A percentile compares a stretch with the other conserved stretches of the same genome.
phyloP scores from a whole-genome alignment of 805 yeast genomes.

The Grigorovia transvaalensis region DNA sequence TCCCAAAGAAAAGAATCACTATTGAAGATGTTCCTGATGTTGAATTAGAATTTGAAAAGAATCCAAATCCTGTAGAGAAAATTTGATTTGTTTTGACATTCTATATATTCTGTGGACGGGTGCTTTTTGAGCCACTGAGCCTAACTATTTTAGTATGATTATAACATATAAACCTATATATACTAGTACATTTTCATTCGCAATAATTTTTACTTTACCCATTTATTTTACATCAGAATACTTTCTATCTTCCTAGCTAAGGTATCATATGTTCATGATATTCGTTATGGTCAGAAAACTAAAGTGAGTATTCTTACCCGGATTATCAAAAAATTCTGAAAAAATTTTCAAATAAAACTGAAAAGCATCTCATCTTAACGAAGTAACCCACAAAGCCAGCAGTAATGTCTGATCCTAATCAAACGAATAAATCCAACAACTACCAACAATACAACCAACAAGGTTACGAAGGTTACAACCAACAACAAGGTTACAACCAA shows the following conservation, averaged over 20 bases:
- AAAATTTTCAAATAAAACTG: background rate
- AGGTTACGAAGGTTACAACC: conserved; percentile 13
- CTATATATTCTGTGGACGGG: too few relatives aligned
- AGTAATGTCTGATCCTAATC: conserved; percentile 11
- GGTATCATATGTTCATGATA: too few relatives aligned
- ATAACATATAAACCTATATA: too few relatives aligned
- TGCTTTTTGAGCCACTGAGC: too few relatives aligned
- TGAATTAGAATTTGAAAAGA: conserved; percentile 35
- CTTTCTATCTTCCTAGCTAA: too few relatives aligned
- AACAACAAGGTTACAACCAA: conserved; percentile 21
- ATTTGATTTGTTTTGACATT: background rate
- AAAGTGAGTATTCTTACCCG: too few relatives aligned
- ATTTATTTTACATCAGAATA: too few relatives aligned
- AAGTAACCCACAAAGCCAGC: background rate
- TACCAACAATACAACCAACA: conserved; percentile 29
- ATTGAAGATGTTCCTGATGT: conserved; percentile 43
- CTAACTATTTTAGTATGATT: too few relatives aligned
- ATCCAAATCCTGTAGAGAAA: conserved; percentile 38
- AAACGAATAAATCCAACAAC: background rate
- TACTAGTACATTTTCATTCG: too few relatives aligned
- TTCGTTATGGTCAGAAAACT: too few relatives aligned
- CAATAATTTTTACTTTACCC: too few relatives aligned
- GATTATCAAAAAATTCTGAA: background rate
- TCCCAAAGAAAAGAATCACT: conserved; percentile 35
- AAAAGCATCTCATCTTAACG: background rate